Base-by-base conservation (phyloP, 352 stramenopile genomes). In the Globisporangium okanoganense region DNA sequence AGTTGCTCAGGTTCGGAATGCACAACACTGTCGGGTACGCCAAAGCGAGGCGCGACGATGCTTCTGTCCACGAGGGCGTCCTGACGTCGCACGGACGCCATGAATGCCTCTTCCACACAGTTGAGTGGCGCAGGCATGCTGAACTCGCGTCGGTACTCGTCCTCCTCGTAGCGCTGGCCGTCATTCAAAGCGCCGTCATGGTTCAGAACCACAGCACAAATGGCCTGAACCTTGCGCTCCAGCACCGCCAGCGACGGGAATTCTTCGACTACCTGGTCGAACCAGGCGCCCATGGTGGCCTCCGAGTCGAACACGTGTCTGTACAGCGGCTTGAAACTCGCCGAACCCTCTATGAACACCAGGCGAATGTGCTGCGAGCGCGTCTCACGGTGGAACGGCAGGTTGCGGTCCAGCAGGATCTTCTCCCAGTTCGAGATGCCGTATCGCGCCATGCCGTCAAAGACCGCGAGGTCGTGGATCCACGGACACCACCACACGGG, bases 401-500 rank as follows among this genome's bases (percentile, higher is more conserved):
- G 65, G 47, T 81, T 71, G 51, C 83, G 82, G 58, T 92, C 85
- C 49, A 88, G 41, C 49, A 92, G 60, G 12, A 90, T 85, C n/a
- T 57, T 64, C 24, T 86, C 71, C 85, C 85, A 94, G 7, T 73
- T 82, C 27, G 71, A 85, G 29, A 96, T 66, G 58, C 87, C 87
- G 59, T 90, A 79, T 12, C 72, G 74, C 45, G 86, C 85, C 80
- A 96, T 92, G 29, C 82, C 87, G 49, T 87, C 87, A 20, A 96
- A 81, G 10, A 94, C 44, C 3, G 73, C 82, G 18, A 91, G 59
- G 54, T 96, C 87, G 58, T 96, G 87, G 27, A 94, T 78, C 87
- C 87, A 96, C 12, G 87, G 87, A 63, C 87, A 96, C 87, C 87
- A 96, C 87, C 87, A 96, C 31, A 93, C 80, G 4, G 87, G 87